Conservation (phyloP, 148 eudicot genomes). For the Rhododendron kiyosumense region DNA sequence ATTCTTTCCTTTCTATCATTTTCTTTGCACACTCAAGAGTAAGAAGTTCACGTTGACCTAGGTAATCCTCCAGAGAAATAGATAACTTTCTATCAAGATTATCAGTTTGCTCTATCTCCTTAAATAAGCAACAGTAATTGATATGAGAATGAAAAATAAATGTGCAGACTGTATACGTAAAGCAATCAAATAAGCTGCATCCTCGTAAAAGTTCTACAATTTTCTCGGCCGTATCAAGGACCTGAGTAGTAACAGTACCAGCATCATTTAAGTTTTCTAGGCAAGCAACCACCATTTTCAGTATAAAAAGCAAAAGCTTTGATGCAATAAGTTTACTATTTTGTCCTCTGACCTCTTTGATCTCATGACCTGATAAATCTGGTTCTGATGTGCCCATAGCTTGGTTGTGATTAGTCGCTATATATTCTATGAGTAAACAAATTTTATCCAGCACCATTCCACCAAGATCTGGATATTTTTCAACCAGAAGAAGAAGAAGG, state of each 20-base stretch:
- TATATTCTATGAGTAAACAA: constrained; percentile 23
- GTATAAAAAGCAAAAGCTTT: constrained; percentile 34
- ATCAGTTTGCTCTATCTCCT: constrained; percentile 14
- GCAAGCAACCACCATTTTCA: constrained; percentile 38
- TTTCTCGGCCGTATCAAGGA: constrained; percentile 32
- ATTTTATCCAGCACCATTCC: constrained; percentile 42
- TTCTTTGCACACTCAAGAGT: constrained; percentile 38
- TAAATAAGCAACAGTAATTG: constrained; percentile 17
- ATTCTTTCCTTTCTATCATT: constrained; percentile 43
- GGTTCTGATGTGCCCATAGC: constrained; percentile 16
- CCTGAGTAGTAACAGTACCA: constrained; percentile 25
- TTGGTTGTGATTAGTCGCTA: constrained; percentile 24
- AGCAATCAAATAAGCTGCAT: constrained; percentile 46
- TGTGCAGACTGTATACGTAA: constrained; percentile 35
- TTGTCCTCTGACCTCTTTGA: constrained; percentile 18
- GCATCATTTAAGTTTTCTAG: constrained; percentile 36
- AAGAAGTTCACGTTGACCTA: constrained; percentile 26
- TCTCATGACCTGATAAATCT: constrained; percentile 27
- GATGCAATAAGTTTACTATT: constrained; percentile 17
- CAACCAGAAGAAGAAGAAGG: constrained; percentile 34
- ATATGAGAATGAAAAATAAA: constrained; percentile 41
- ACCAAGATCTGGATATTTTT: constrained; percentile 36
- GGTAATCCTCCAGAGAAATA: constrained; percentile 21
- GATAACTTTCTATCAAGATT: constrained; percentile 9
- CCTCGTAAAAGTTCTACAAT: constrained; percentile 33